Conservation (phyloP, 495 filamentous ascomycete genomes). For the Parathielavia appendiculata region DNA sequence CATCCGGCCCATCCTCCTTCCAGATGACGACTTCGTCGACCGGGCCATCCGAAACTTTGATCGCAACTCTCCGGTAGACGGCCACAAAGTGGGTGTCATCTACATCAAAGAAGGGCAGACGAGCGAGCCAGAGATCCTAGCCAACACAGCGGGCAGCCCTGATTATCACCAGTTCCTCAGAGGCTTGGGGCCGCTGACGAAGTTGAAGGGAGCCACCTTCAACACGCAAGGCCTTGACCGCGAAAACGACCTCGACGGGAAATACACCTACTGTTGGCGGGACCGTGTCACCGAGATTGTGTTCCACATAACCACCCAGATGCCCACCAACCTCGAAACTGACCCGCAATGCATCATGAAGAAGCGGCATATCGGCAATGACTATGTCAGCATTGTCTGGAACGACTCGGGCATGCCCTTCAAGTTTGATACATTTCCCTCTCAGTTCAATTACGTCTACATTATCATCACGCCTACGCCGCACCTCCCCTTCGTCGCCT, state of each 20-base stretch:
- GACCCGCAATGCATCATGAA: conserved; percentile 76
- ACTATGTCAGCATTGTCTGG: conserved; percentile 96
- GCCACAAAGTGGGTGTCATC: conserved; percentile 91
- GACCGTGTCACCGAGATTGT: conserved; percentile 92
- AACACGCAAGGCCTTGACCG: conserved; percentile 92
- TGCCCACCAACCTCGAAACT: conserved; percentile 77
- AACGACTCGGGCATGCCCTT: conserved; percentile 89
- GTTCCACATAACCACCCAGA: conserved; percentile 92
- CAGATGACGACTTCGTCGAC: conserved; percentile 73
- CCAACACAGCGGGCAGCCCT: conserved; percentile 73
- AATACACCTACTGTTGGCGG: conserved; percentile 85
- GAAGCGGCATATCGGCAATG: conserved; percentile 95
- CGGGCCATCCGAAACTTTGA: conserved; percentile 79
- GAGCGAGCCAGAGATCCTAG: conserved; percentile 72
- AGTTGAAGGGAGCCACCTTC: conserved; percentile 73
- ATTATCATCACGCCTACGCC: conserved; percentile 91
- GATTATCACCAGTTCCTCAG: conserved; percentile 82
- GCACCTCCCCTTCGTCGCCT: conserved; percentile 55
- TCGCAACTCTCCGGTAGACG: conserved; percentile 82
- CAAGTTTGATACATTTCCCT: conserved; percentile 85
- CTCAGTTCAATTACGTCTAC: conserved; percentile 90
- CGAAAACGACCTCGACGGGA: conserved; percentile 67
- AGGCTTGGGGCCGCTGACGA: conserved; percentile 72
- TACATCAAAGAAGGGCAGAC: conserved; percentile 84
- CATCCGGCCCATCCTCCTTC: conserved; percentile 69